phyloP scores from a whole-genome alignment of 441 rosid species.

The Mallotus repandus region DNA sequence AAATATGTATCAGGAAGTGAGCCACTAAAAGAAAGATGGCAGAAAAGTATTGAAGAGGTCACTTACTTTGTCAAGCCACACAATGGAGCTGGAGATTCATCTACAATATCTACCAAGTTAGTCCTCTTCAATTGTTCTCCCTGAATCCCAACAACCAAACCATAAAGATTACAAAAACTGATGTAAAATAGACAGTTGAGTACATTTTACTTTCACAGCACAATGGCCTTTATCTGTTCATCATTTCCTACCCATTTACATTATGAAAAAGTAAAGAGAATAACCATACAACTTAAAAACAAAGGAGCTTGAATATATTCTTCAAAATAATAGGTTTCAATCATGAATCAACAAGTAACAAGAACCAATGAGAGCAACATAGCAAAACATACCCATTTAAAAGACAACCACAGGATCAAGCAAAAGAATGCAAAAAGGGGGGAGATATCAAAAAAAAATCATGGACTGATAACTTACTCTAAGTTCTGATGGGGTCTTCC shows the following conservation, averaged over 20 bases:
- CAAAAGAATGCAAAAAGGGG: background rate
- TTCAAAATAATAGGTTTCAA: background rate
- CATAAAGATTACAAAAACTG: slow-evolving; percentile 7
- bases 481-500: slow-evolving; percentile 49
- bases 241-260: background rate
- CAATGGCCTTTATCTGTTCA: background rate
- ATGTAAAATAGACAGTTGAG: background rate
- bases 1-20: slow-evolving; percentile 20
- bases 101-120: slow-evolving; percentile 45
- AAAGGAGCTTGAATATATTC: background rate
- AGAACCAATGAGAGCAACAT: background rate
- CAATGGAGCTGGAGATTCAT: slow-evolving; percentile 49
- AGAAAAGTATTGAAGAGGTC: slow-evolving; percentile 2
- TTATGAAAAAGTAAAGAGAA: background rate
- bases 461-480: slow-evolving; percentile 43
- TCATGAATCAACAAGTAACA: background rate
- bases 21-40: background rate
- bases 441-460: background rate
- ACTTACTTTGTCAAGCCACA: slow-evolving; percentile 45
- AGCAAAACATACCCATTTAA: background rate
- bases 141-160: slow-evolving; percentile 35
- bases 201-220: background rate
- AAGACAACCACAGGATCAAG: background rate
- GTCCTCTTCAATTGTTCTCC: slow-evolving; percentile 81
- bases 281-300: background rate